Percentiles rank a stretch among this genome's conserved stretches.
Evolutionary conservation across 2,329 filamentous ascomycete genomes (phyloP).

Genomic region (Neurospora sp.): DNA sequence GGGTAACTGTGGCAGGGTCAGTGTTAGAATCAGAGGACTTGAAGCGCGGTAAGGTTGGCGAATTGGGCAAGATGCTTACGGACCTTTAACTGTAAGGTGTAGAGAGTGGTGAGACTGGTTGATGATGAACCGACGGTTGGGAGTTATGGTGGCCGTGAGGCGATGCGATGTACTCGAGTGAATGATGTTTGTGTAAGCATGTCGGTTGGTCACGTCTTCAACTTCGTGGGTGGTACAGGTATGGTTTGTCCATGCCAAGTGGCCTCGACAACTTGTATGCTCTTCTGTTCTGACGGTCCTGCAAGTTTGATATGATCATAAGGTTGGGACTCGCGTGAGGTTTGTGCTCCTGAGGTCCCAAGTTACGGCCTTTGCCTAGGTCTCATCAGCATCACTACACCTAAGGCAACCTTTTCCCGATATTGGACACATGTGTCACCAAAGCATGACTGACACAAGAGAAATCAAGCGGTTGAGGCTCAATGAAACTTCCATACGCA

Average conservation of each 20-base stretch:
- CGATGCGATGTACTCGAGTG: neutral
- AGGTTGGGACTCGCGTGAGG: too few relatives aligned
- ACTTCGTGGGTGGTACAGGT: neutral
- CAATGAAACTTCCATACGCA: too few relatives aligned
- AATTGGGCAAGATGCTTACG: too few relatives aligned
- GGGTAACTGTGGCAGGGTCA: too few relatives aligned
- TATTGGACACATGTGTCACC: too few relatives aligned
- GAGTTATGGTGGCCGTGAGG: too few relatives aligned
- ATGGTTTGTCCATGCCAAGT: neutral
- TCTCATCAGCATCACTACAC: too few relatives aligned
- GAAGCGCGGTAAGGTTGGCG: too few relatives aligned
- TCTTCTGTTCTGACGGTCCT: neutral
- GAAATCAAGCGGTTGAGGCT: too few relatives aligned
- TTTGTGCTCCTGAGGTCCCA: neutral
- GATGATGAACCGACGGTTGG: neutral
- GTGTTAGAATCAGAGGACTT: too few relatives aligned
- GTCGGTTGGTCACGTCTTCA: neutral
- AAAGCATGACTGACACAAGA: too few relatives aligned
- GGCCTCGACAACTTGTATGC: neutral
- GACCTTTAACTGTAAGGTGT: neutral
- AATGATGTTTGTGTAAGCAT: neutral
- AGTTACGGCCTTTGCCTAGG: rapidly evolving
- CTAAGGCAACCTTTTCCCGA: too few relatives aligned
- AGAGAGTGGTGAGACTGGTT: neutral
- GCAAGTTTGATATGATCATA: neutral